Percentiles rank a stretch among this genome's conserved stretches.
Conservation (phyloP, 257 asterid species). For the Gardenia jasminoides region DNA sequence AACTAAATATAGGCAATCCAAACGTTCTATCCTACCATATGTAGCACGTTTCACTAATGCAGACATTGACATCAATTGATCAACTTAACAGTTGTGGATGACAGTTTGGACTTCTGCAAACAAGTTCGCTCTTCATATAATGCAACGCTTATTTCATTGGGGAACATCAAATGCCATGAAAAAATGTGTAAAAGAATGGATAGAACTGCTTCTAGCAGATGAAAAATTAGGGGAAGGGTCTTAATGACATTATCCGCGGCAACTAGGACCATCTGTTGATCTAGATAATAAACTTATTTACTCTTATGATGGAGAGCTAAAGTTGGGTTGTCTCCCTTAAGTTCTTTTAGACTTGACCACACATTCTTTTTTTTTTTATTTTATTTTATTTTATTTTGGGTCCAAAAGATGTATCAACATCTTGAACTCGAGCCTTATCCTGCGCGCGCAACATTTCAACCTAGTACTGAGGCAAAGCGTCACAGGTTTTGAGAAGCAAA, state of each 20-base stretch:
- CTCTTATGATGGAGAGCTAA: slow-evolving; percentile 96
- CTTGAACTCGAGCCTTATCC: slow-evolving; percentile 86
- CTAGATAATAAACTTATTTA: slow-evolving; percentile 91
- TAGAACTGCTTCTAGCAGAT: slow-evolving; percentile 74
- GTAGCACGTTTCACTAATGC: slow-evolving; percentile 97
- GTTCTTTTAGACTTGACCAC: slow-evolving; percentile 96
- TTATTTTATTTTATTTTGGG: too few relatives aligned
- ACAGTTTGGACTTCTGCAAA: slow-evolving; percentile 84
- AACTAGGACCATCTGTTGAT: slow-evolving; percentile 93
- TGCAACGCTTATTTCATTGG: slow-evolving; percentile 97
- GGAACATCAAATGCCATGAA: slow-evolving; percentile 77
- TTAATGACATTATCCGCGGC: slow-evolving; percentile 79
- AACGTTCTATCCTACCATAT: slow-evolving; percentile 64
- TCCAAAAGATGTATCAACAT: slow-evolving; percentile 81
- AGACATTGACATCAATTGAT: slow-evolving; percentile 93
- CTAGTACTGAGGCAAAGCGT: slow-evolving; percentile 97
- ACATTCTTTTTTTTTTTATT: too few relatives aligned
- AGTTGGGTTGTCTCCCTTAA: slow-evolving; percentile 95
- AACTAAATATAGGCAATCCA: too few relatives aligned
- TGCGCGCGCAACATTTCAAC: slow-evolving; percentile 96
- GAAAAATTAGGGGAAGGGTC: slow-evolving; percentile 93
- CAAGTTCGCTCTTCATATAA: slow-evolving; percentile 79
- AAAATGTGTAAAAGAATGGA: slow-evolving; percentile 92
- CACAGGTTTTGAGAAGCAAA: slow-evolving; percentile 95
- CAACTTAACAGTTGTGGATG: slow-evolving; percentile 84